Percentiles rank a stretch among this genome's conserved stretches.
phyloP scores from a whole-genome alignment of 2,329 filamentous ascomycete species.

The Colletotrichum costaricense region DNA sequence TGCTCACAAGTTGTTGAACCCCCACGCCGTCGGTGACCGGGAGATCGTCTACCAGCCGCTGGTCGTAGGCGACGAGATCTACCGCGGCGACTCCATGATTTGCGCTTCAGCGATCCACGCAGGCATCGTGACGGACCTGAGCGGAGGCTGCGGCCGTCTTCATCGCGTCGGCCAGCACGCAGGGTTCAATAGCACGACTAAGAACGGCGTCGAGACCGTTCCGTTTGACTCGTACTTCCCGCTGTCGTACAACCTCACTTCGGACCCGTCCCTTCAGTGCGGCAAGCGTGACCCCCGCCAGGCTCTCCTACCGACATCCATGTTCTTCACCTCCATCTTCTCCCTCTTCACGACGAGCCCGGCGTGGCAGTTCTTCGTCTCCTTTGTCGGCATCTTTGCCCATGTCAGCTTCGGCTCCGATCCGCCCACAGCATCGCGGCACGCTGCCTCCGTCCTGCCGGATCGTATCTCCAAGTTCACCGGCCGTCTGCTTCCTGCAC shows the following conservation, averaged over 20 bases:
- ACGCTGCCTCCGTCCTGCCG: conserved; percentile 76
- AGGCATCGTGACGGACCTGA: conserved; percentile 76
- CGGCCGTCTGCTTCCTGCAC: conserved; percentile 86
- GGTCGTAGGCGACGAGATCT: conserved; percentile 79
- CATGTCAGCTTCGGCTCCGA: conserved; percentile 92
- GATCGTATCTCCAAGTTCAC: conserved; percentile 29
- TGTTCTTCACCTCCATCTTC: conserved; percentile 80
- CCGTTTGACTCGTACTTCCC: conserved; percentile 92
- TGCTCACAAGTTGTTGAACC: conserved; percentile 73
- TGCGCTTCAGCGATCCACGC: conserved; percentile 88
- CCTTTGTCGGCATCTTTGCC: conserved; percentile 86
- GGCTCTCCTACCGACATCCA: conserved; percentile 85
- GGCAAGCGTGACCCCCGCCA: conserved; percentile 83
- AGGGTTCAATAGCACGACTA: conserved; percentile 71
- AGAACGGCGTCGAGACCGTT: conserved; percentile 79
- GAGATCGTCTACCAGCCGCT: conserved; percentile 72
- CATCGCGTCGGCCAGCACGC: conserved; percentile 75
- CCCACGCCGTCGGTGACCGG: conserved; percentile 78
- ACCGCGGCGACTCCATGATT: conserved; percentile 90
- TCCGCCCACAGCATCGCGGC: conserved; percentile 67
- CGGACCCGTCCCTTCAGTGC: conserved; percentile 65
- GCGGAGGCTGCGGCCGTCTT: conserved; percentile 86
- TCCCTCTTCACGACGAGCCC: conserved; percentile 86
- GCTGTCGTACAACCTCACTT: conserved; percentile 82
- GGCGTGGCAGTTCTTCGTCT: conserved; percentile 84